A percentile compares a stretch with the other conserved stretches of the same genome.
Evolutionary conservation across 2,329 filamentous ascomycete species (phyloP).

Genomic region (Alternaria sp.): DNA sequence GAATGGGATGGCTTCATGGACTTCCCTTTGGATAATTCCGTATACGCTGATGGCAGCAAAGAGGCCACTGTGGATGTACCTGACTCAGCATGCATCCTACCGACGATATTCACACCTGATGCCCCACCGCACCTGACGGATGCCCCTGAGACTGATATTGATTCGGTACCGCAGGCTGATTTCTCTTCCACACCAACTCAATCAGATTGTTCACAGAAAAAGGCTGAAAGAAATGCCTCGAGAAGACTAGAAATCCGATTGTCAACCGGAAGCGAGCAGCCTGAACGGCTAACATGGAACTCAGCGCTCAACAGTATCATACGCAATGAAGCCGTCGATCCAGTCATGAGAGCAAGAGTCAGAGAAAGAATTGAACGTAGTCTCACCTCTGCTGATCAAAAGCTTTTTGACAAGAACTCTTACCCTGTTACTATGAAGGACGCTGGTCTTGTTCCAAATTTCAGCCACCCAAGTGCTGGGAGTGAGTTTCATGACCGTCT

Average conservation of each 20-base stretch:
- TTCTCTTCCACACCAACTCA: not conserved
- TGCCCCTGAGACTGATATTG: not conserved
- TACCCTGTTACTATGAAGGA: not conserved
- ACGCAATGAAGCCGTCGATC: slow-evolving; percentile 9
- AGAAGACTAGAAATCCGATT: not conserved
- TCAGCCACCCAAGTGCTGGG: slow-evolving; percentile 28
- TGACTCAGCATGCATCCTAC: not conserved
- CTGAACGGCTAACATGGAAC: slow-evolving; percentile 21
- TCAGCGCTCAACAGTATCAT: slow-evolving; percentile 19
- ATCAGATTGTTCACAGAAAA: not conserved
- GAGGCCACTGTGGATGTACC: not conserved
- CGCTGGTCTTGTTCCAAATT: slow-evolving; percentile 35
- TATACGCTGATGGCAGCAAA: not conserved
- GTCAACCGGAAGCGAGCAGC: not conserved
- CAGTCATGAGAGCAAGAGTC: slow-evolving; percentile 11
- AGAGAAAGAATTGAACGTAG: slow-evolving; percentile 3
- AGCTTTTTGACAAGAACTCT: not conserved
- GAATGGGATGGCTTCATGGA: slow-evolving; percentile 20
- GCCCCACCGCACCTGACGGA: not conserved
- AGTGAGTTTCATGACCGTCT: slow-evolving; percentile 24
- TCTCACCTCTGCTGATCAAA: not conserved
- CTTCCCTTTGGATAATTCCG: slow-evolving; percentile 1
- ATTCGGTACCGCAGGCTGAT: not conserved
- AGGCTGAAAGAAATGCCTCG: not conserved
- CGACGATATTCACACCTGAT: not conserved